These are phyloP conservation scores for Fusarium musae DNA, from an alignment of 2,329 filamentous ascomycete genomes.

Conservation along the genomic window DNA sequence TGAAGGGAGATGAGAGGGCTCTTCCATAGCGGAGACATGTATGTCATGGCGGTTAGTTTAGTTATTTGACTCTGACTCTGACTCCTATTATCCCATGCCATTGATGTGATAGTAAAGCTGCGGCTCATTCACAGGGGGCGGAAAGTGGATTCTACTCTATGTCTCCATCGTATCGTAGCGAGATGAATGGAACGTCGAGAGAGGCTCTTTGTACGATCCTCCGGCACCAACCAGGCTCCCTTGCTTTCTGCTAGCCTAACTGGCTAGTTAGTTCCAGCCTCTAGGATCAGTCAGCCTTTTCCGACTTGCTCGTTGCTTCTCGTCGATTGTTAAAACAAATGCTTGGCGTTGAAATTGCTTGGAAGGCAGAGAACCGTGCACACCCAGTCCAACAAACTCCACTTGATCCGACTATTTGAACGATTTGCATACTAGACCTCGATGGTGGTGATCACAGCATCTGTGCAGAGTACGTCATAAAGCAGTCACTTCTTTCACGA, in stretches of 20 bases:
- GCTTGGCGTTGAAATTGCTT: conserved; percentile 23
- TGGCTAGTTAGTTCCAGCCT: background rate
- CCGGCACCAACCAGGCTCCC: conserved; percentile 16
- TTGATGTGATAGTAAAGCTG: conserved; percentile 17
- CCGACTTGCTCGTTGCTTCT: background rate
- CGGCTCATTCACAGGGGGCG: conserved; percentile 25
- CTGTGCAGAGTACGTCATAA: conserved; percentile 38
- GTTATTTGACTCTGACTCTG: conserved; percentile 10
- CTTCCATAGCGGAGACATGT: conserved; percentile 15
- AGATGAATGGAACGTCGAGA: conserved; percentile 14
- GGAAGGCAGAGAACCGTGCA: conserved; percentile 28
- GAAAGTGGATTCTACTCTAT: conserved; percentile 32
- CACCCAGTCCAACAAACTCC: conserved; percentile 10
- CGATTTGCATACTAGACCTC: conserved; percentile 37
- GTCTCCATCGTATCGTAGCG: conserved; percentile 11
- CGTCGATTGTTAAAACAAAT: background rate
- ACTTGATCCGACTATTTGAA: conserved; percentile 21
- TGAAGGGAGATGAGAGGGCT: conserved; percentile 4
- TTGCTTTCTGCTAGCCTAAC: background rate
- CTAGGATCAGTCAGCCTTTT: background rate
- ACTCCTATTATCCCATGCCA: conserved; percentile 1
- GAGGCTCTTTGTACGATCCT: conserved; percentile 35
- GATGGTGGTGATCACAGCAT: conserved; percentile 21
- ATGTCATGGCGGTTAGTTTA: conserved; percentile 30
- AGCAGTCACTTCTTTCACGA: conserved; percentile 1